Base-by-base conservation (phyloP, 768 basidiomycete species). In the Termitomyces sp. region DNA sequence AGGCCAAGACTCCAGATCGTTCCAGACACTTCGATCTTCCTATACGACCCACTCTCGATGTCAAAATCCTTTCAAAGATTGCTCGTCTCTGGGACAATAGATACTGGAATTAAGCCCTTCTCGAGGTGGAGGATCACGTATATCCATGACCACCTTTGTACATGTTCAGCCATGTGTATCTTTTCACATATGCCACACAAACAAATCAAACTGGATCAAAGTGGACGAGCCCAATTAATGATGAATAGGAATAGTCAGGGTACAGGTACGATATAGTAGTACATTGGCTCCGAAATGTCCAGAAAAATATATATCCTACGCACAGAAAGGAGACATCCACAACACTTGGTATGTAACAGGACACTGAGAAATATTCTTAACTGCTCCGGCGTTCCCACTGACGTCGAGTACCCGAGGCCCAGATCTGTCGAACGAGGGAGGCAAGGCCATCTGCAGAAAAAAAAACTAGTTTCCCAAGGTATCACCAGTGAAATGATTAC, bases 271-370 rank as follows among this genome's bases (percentile, higher is more conserved):
- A 50, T 56, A 52, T 56, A 37, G 44, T 56, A 56, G 2, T 34
- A 34, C 55, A 56, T 45, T 44, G 44, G 15, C 12, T 51, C 51
- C 43, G 46, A 42, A 55, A 45, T 40, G 51, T 53, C 51, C 54
- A 26, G 12, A 17, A 30, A 17, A 35, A 37, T 17, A 34, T n/a
- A 5, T 45, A 44, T 34, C 42, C 21, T 37, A 34, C 3, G 34
- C 5, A 2, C 10, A 19, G 21, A 52, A 55, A 47, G 30, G 28
- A 52, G 41, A 34, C 40, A 45, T 48, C 30, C 45, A 28, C 41
- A 55, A 54, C 14, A 58, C 28, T 38, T 26, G 37, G 35, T 40
- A 34, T 34, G 34, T 34, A 32, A 40, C 28, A 42, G 12, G 35
- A 32, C 45, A 19, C 17, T 21, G 48, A 44, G 43, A 42, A 51